These are phyloP conservation scores for Stromatinia cepivora DNA, from an alignment of 2,329 filamentous ascomycete genomes.

Conservation along the genomic window DNA sequence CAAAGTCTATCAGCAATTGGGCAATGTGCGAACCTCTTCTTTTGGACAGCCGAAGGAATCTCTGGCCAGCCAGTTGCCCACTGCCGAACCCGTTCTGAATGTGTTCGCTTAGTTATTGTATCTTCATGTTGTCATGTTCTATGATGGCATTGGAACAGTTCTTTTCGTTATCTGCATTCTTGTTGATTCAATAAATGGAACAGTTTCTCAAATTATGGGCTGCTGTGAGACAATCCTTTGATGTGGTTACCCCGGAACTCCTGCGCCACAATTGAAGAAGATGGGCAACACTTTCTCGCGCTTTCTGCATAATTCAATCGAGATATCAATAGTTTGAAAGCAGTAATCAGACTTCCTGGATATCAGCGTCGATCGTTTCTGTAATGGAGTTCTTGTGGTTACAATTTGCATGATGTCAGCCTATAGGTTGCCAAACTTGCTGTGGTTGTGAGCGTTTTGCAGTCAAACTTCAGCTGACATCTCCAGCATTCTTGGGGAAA, in stretches of 20 bases:
- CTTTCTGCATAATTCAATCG: constrained; percentile 52
- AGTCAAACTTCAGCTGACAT: constrained; percentile 33
- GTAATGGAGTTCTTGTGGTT: not conserved
- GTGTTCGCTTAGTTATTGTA: not conserved
- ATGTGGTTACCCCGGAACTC: not conserved
- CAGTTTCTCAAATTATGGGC: not conserved
- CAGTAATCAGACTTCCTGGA: constrained; percentile 19
- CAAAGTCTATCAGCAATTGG: not conserved
- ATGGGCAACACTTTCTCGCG: not conserved
- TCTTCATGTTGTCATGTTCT: not conserved
- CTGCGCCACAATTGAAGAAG: not conserved
- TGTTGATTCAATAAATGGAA: not conserved
- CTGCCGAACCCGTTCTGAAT: not conserved
- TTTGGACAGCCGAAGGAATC: no score
- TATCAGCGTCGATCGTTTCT: constrained; percentile 21
- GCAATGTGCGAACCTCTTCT: not conserved
- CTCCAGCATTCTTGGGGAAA: not conserved
- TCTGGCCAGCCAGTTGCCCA: not conserved
- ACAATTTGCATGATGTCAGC: not conserved
- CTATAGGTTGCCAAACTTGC: not conserved
- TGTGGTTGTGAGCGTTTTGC: constrained; percentile 22
- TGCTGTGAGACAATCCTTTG: not conserved
- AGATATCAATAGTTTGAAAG: constrained; percentile 41
- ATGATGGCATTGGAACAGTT: not conserved
- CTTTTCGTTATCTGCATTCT: no score